These are phyloP conservation scores for Rhizophagus clarus DNA, from an alignment of 192 early-diverging fungal genomes.

Conservation along the genomic window DNA sequence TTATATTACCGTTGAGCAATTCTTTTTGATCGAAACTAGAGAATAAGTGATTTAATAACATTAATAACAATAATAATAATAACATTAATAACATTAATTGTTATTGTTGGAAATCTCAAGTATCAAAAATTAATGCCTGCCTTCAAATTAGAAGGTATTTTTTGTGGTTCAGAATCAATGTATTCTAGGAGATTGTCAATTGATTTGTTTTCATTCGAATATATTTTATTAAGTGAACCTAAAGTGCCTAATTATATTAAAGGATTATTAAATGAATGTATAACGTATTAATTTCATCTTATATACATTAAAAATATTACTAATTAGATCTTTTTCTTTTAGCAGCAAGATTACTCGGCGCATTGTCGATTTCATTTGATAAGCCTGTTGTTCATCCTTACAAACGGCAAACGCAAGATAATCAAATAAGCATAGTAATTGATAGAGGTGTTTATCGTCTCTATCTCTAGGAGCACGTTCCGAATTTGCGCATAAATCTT, in stretches of 20 bases:
- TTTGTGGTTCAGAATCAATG: not conserved
- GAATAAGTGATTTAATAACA: not conserved
- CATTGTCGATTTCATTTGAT: not conserved
- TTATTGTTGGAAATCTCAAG: not conserved
- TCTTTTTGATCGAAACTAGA: not conserved
- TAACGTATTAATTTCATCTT: not conserved
- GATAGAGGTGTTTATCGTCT: not conserved
- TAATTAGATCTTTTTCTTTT: not conserved
- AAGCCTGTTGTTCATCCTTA: not conserved
- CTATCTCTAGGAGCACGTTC: not conserved
- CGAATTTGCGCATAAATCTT: not conserved
- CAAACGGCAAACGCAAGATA: not conserved
- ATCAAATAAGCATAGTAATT: not conserved
- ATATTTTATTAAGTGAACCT: not conserved
- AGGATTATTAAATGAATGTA: not conserved
- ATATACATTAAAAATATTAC: not conserved
- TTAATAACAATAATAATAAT: not conserved
- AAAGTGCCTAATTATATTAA: not conserved
- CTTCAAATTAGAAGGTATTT: not conserved
- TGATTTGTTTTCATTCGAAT: not conserved
- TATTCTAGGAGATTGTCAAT: not conserved
- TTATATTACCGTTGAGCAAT: not conserved
- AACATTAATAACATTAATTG: not conserved
- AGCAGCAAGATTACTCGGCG: not conserved
- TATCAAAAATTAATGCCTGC: not conserved